Evolutionary conservation across 148 eudicot genomes (phyloP), one percentile per base, ranked within the genome.

Genomic region (Fagopyrum homotropicum): DNA sequence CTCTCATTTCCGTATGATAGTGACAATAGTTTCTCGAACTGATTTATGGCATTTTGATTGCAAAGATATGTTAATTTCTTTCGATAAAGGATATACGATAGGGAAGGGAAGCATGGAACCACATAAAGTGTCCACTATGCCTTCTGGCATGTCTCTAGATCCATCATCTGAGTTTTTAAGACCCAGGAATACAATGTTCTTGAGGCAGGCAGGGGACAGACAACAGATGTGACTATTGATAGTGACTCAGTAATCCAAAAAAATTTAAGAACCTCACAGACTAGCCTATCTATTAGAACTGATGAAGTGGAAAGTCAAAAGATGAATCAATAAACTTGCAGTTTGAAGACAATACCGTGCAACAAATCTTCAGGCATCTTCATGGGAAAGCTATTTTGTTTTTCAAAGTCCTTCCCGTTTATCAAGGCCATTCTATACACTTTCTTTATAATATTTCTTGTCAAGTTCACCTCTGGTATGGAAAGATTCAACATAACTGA

Each of bases 401-500:
- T 95, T 83, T 86, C 94, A 4, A 79, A 74, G 56, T 80, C 85
- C 64, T 95, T 92, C 79, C 97, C 99, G 50, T 72, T 26, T 50
- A 70, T 46, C 7, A 63, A 30, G 69, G 45, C 40, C 66, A 60
- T 64, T 64, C 70, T 64, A 35, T n/a, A 64, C 45, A 35, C 44
- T 29, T 61, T 61, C 43, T 9, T 59, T 22, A 6, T 59, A 7
- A 59, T 1, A 61, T 61, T 64, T 35, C 45, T 35, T 64, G 7
- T 63, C 40, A 16, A 55, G 45, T 14, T 61, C 35, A 45, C 35
- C 43, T 8, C 22, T 61, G 30, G 54, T 40, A 59, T 60, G 54
- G 56, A 30, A 19, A 48, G 9, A 11, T 60, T 55, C 26, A 51
- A 19, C n/a, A 26, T 17, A 2, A 45, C 12, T 46, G 57, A 19